Evolutionary conservation across 2,329 filamentous ascomycete species (phyloP).

Genomic region (Chaetomium sp.): DNA sequence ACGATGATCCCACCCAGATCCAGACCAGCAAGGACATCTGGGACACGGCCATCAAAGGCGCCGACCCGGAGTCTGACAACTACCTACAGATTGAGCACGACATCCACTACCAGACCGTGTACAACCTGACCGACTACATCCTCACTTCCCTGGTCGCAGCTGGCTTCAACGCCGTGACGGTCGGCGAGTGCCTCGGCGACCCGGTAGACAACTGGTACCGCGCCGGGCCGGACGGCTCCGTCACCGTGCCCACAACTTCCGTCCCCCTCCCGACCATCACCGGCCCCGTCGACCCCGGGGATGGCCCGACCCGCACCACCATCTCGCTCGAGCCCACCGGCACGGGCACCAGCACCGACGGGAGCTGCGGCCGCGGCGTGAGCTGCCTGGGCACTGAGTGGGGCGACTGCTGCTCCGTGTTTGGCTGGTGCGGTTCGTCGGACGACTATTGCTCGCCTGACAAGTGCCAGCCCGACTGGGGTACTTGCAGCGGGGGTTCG

Average conservation of each 20-base stretch:
- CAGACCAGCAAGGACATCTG: conserved; percentile 30
- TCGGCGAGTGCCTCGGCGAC: conserved; percentile 51
- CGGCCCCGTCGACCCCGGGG: background rate
- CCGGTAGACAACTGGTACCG: conserved; percentile 48
- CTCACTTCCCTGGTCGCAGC: conserved; percentile 35
- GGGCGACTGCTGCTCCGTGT: conserved; percentile 23
- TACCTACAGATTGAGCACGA: conserved; percentile 49
- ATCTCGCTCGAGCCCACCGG: conserved; percentile 8
- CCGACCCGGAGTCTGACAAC: conserved; percentile 21
- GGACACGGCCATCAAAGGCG: conserved; percentile 24
- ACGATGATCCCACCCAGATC: conserved; percentile 29
- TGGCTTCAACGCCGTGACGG: conserved; percentile 43
- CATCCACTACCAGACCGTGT: conserved; percentile 41
- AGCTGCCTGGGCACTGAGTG: conserved; percentile 22
- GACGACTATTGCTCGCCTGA: conserved; percentile 18
- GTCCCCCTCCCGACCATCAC: background rate
- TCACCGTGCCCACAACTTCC: background rate
- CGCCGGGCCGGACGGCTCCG: conserved; percentile 18
- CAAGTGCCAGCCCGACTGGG: conserved; percentile 20
- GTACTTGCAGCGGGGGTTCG: conserved; percentile 9
- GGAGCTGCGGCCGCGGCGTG: conserved; percentile 23
- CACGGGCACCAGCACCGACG: conserved; percentile 19
- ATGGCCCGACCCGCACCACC: conserved; percentile 10
- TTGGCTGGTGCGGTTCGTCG: conserved; percentile 20
- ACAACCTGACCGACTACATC: conserved; percentile 41